Conservation (phyloP, 768 basidiomycete genomes). For the Russula abietina region DNA sequence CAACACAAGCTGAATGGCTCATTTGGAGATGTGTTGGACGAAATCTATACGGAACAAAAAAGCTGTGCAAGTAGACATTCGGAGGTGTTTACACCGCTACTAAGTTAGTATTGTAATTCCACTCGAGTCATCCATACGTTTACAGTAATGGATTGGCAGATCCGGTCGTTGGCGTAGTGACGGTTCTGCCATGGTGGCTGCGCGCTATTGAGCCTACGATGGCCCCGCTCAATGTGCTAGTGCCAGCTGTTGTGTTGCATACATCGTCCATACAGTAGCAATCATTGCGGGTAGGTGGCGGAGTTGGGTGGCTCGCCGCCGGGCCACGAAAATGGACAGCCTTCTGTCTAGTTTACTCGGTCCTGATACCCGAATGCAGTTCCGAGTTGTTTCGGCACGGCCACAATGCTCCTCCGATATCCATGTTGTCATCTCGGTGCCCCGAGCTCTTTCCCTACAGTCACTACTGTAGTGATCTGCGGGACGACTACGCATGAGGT, state of each 20-base stretch:
- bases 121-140: slow-evolving; percentile 51
- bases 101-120: slow-evolving; percentile 54
- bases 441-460: no score
- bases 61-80: slow-evolving; percentile 65
- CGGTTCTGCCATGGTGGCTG: no score
- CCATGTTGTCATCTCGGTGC: no score
- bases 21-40: slow-evolving; percentile 55
- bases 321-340: slow-evolving; percentile 70
- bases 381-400: no score
- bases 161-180: no score
- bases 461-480: no score
- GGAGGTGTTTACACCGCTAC: slow-evolving; percentile 57
- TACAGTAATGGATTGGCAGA: slow-evolving; percentile 43
- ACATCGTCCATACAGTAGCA: slow-evolving; percentile 62
- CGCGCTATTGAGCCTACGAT: slow-evolving; percentile 84
- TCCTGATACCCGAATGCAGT: no score
- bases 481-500: no score
- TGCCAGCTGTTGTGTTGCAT: slow-evolving; percentile 80
- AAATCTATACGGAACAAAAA: slow-evolving; percentile 57
- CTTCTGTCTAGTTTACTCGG: no score
- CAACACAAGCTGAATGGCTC: slow-evolving; percentile 60
- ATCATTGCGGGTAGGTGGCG: slow-evolving; percentile 90
- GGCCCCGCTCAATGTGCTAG: slow-evolving; percentile 76
- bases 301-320: slow-evolving; percentile 95
- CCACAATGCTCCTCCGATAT: no score